Base-by-base conservation (phyloP, 768 basidiomycete species). In the Pulveroboletus sp. region DNA sequence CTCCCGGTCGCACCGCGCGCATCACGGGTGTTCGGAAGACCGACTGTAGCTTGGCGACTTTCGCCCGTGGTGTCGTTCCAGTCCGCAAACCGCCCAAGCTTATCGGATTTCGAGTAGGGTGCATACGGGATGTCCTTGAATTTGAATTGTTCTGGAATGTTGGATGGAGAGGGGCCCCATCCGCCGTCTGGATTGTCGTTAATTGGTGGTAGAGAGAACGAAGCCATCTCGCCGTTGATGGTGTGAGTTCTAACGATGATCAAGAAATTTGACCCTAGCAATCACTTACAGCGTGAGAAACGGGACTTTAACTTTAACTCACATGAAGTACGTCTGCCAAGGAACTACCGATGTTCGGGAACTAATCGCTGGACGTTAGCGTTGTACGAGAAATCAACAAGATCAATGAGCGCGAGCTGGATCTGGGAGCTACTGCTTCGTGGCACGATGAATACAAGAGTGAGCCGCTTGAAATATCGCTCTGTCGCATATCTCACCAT, bases 71-170 rank as follows among this genome's bases (percentile, higher is more conserved):
- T 70, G 45, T 92, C 89, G 69, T 92, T 91, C 94, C 95, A 99
- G 74, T 99, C 95, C 41, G 95, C 95, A 63, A 99, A 89, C 45
- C 95, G 86, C 45, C 92, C 93, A 48, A 99, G 85, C 70, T 97
- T 97, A 77, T 99, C 96, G 31, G 91, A 85, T 82, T 99, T 99
- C 72, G 93, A 93, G 78, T 91, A 98, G 5, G 94, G 94, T 1
- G 95, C 94, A 65, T 98, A 99, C 39, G 96, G 96, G 52, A 98
- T 96, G 61, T 97, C 96, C 70, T 91, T 93, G 80, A 96, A 96
- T 72, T 94, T 93, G 74, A 95, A 97, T 55, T 92, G 85, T 38
- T 86, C 77, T 1, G 95, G 93, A 19, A 94, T 74, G 68, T 89
- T 86, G 1, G 85, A 79, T 4, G 86, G 81, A 6, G 93, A 90